Base-by-base conservation (phyloP, 768 basidiomycete genomes). In the Suillus plorans region DNA sequence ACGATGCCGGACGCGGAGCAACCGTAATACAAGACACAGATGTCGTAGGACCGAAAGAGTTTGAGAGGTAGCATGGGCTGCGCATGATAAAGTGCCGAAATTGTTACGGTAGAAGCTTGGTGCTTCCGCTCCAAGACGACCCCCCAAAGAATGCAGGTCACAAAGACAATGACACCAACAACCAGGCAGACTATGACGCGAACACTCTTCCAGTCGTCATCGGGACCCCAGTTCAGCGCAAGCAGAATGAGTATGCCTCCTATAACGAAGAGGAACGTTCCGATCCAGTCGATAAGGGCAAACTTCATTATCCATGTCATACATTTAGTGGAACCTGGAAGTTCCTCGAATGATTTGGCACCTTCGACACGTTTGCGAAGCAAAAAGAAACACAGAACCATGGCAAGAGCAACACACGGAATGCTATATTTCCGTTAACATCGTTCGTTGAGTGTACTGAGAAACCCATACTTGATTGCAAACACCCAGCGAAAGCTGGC, bases 401-500 rank as follows among this genome's bases (percentile, higher is more conserved):
- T 81, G 1, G 75, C 78, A 1, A 79, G 61, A 7, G 67, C 74
- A 8, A 68, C 72, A 59, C 73, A 75, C 1, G 84, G 84, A 14
- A 85, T 70, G 64, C 84, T 84, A 60, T 49, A 64, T 68, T 36
- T 56, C 22, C 2, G 47, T n/a, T 1, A 66, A 2, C 6, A 62
- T 41, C 9, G 22, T 50, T 13, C 10, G 20, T 28, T 31, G n/a
- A 7, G 7, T 18, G 18, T 28, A 36, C 39, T 0, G 9, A 4
- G 8, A 36, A n/a, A 41, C 3, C 63, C 82, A 66, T 56, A 82
- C 82, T 86, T 86, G 74, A 86, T 85, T 3, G 79, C 84, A 64
- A 85, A 86, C 18, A 85, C 79, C 85, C 84, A 86, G 25, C 85
- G 78, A 70, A 82, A 85, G 59, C 72, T 80, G 9, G 78, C 70